Evolutionary conservation across 2,329 filamentous ascomycete genomes (phyloP).

Genomic region (Paradendryphiella salina): DNA sequence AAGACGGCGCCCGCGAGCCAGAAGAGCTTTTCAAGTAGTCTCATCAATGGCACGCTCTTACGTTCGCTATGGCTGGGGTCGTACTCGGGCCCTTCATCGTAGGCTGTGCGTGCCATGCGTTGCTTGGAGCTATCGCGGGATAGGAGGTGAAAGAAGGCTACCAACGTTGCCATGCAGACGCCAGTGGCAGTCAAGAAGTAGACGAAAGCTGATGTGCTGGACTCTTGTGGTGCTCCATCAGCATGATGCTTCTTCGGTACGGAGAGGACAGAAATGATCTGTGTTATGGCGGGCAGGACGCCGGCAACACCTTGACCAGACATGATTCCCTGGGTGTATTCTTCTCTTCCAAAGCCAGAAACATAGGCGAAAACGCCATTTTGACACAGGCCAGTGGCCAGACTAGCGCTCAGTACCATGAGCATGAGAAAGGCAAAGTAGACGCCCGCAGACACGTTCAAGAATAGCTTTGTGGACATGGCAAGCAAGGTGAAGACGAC

Average conservation of each 20-base stretch:
- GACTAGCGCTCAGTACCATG: slow-evolving; percentile 78
- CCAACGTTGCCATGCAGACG: slow-evolving; percentile 70
- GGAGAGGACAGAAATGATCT: slow-evolving; percentile 79
- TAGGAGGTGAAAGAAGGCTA: slow-evolving; percentile 75
- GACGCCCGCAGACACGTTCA: slow-evolving; percentile 60
- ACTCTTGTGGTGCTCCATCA: slow-evolving; percentile 41
- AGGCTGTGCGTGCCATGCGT: slow-evolving; percentile 25
- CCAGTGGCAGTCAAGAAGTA: slow-evolving; percentile 88
- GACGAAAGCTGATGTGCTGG: slow-evolving; percentile 74
- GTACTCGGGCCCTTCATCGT: slow-evolving; percentile 34
- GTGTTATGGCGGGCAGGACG: slow-evolving; percentile 82
- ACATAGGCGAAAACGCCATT: slow-evolving; percentile 95
- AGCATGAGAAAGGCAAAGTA: slow-evolving; percentile 83
- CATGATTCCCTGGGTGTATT: slow-evolving; percentile 97
- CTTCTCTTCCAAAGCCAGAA: slow-evolving; percentile 77
- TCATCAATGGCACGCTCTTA: slow-evolving; percentile 62
- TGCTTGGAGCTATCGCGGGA: slow-evolving; percentile 52
- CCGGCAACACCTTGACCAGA: slow-evolving; percentile 89
- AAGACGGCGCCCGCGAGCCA: slow-evolving; percentile 79
- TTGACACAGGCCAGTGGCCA: slow-evolving; percentile 83
- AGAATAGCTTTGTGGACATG: slow-evolving; percentile 72
- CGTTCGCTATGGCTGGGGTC: slow-evolving; percentile 27
- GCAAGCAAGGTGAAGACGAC: slow-evolving; percentile 76
- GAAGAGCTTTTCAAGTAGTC: slow-evolving; percentile 74
- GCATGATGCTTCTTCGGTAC: slow-evolving; percentile 55